A percentile compares a stretch with the other conserved stretches of the same genome.
Conservation (phyloP, 371 early-diverging fungal species). For the Mortierella sp. region DNA sequence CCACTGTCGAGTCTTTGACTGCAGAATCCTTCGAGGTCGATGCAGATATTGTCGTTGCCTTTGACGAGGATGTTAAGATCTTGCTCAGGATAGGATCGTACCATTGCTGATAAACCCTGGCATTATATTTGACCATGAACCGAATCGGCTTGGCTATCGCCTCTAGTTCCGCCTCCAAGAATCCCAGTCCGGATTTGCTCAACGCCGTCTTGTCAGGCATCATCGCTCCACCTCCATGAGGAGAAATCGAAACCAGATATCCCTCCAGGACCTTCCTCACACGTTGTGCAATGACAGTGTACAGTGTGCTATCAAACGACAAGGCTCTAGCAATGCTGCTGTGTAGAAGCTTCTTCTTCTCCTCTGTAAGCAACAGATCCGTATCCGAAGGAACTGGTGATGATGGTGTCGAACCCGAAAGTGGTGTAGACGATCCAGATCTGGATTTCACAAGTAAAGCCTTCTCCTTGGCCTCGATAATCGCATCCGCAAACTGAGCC, state of each 20-base stretch:
- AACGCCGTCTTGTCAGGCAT: slow-evolving; percentile 17
- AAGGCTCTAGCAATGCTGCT: slow-evolving; percentile 19
- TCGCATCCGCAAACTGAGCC: slow-evolving; percentile 20
- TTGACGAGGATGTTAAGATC: slow-evolving; percentile 5
- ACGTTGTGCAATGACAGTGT: slow-evolving; percentile 21
- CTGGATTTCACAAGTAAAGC: slow-evolving; percentile 12
- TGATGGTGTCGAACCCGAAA: slow-evolving; percentile 6
- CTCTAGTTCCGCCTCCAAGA: slow-evolving; percentile 27
- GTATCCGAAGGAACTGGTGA: neutral
- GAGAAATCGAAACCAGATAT: slow-evolving; percentile 4
- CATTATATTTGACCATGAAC: slow-evolving; percentile 44
- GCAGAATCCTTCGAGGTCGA: too few species aligned
- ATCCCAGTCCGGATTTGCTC: slow-evolving; percentile 31
- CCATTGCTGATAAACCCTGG: slow-evolving; percentile 37
- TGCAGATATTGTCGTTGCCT: neutral
- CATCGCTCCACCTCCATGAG: slow-evolving; percentile 1
- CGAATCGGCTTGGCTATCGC: slow-evolving; percentile 25
- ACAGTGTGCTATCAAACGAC: slow-evolving; percentile 34
- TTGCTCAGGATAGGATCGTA: slow-evolving; percentile 38
- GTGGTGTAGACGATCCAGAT: neutral
- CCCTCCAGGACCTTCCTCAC: slow-evolving; percentile 26
- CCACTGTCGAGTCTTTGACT: neutral
- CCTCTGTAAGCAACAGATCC: slow-evolving; percentile 17
- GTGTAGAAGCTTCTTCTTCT: slow-evolving; percentile 19
- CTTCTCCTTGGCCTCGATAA: slow-evolving; percentile 41